phyloP scores from a whole-genome alignment of 768 basidiomycete genomes.

The Lentinula boryana region DNA sequence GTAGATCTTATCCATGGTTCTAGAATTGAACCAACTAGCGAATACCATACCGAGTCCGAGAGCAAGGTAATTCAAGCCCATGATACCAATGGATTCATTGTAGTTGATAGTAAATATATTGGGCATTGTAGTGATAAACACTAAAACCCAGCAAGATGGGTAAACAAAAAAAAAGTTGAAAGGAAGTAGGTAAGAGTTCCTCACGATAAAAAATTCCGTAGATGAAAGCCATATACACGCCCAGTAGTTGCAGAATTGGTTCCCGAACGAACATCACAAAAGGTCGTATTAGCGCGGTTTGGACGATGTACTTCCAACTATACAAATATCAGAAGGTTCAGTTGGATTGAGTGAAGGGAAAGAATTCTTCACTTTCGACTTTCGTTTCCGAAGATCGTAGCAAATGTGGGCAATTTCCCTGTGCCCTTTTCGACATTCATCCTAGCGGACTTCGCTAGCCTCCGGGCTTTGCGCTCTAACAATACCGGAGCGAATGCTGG shows the following conservation, averaged over 20 bases:
- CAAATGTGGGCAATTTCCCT: conserved; percentile 21
- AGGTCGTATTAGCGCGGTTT: conserved; percentile 55
- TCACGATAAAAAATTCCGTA: conserved; percentile 58
- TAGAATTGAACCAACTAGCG: conserved; percentile 50
- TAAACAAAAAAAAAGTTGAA: not conserved
- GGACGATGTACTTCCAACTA: conserved; percentile 50
- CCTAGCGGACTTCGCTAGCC: conserved; percentile 34
- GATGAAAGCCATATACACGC: conserved; percentile 62
- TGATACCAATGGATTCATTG: conserved; percentile 46
- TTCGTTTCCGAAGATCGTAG: conserved; percentile 39
- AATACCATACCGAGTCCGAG: conserved; percentile 56
- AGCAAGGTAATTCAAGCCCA: conserved; percentile 66
- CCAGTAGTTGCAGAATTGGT: conserved; percentile 63
- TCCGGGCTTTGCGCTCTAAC: conserved; percentile 44
- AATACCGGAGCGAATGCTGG: conserved; percentile 39
- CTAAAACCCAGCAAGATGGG: conserved; percentile 24
- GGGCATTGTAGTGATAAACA: conserved; percentile 63
- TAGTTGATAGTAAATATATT: conserved; percentile 52
- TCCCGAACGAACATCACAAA: conserved; percentile 56
- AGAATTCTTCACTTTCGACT: not conserved
- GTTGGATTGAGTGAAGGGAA: not conserved
- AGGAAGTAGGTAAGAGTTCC: conserved; percentile 13
- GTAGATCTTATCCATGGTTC: conserved; percentile 51
- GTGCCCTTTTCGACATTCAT: conserved; percentile 36
- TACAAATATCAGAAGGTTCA: not conserved